These are phyloP conservation scores for Cubamyces sp. DNA, from an alignment of 768 basidiomycete species.

Conservation along the genomic window DNA sequence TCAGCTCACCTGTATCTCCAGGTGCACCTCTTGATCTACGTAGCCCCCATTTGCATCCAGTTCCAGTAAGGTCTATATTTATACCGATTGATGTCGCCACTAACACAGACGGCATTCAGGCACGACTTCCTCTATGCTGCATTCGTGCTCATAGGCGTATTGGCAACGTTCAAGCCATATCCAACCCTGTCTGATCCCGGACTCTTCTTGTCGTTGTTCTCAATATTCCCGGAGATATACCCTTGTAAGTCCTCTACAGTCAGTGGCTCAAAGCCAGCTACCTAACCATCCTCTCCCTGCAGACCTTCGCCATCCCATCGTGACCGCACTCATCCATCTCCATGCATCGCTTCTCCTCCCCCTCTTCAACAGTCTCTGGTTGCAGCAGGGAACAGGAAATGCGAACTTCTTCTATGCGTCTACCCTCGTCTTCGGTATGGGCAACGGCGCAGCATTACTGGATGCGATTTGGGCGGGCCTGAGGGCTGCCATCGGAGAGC, in stretches of 20 bases:
- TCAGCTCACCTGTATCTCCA: conserved; percentile 35
- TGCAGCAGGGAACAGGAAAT: conserved; percentile 89
- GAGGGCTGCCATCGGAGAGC: conserved; percentile 65
- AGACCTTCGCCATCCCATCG: conserved; percentile 88
- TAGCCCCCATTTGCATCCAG: conserved; percentile 83
- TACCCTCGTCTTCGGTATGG: conserved; percentile 90
- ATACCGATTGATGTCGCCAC: not conserved
- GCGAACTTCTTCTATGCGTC: conserved; percentile 99
- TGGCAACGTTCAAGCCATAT: conserved; percentile 89
- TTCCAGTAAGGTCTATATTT: conserved; percentile 61
- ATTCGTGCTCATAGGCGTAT: conserved; percentile 74
- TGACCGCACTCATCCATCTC: conserved; percentile 79
- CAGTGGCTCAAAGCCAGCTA: not conserved
- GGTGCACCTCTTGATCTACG: conserved; percentile 84
- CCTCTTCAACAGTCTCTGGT: conserved; percentile 91
- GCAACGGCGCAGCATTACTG: conserved; percentile 79
- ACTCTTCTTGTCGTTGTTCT: conserved; percentile 79
- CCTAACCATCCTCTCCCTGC: conserved; percentile 2
- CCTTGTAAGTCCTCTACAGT: conserved; percentile 59
- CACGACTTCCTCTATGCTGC: conserved; percentile 84
- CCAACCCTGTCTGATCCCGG: conserved; percentile 89
- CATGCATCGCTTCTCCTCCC: conserved; percentile 88
- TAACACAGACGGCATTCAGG: conserved; percentile 42
- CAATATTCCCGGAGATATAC: conserved; percentile 82
- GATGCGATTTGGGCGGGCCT: conserved; percentile 87